A percentile compares a stretch with the other conserved stretches of the same genome.
Evolutionary conservation across 306 rosid species (phyloP).

Genomic region (Cucumis hystrix): DNA sequence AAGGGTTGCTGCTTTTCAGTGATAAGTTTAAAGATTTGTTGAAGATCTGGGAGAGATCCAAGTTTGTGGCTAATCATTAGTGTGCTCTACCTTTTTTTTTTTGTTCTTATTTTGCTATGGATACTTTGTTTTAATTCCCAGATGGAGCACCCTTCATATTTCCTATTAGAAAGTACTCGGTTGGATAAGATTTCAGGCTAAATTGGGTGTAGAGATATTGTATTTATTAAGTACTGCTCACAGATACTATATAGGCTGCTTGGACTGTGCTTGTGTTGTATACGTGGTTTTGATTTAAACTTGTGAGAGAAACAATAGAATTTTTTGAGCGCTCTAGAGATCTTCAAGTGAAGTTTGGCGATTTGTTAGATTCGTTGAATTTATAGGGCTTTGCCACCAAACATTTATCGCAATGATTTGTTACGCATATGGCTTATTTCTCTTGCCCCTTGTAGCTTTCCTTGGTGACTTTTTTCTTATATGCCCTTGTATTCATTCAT

Average conservation of each 20-base stretch:
- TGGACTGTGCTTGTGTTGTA: not conserved
- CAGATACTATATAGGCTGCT: not conserved
- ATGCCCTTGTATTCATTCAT: not conserved
- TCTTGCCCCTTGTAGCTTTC: not conserved
- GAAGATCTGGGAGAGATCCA: no score
- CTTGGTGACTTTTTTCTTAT: not conserved
- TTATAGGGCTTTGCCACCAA: not conserved
- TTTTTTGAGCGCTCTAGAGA: not conserved
- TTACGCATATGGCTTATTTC: not conserved
- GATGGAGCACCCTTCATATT: not conserved
- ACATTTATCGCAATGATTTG: no score
- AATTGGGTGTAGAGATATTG: not conserved
- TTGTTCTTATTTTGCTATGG: no score
- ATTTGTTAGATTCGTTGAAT: not conserved
- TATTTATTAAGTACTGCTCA: not conserved
- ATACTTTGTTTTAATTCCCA: not conserved
- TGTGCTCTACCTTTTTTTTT: not conserved
- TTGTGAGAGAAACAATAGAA: not conserved
- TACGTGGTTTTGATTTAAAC: not conserved
- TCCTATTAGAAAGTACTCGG: not conserved
- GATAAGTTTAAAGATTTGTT: no score
- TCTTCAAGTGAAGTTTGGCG: not conserved
- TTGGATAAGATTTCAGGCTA: not conserved
- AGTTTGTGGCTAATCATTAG: not conserved
- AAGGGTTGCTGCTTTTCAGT: no score